Conservation (phyloP, 805 yeast species). For the Candida golubevii region DNA sequence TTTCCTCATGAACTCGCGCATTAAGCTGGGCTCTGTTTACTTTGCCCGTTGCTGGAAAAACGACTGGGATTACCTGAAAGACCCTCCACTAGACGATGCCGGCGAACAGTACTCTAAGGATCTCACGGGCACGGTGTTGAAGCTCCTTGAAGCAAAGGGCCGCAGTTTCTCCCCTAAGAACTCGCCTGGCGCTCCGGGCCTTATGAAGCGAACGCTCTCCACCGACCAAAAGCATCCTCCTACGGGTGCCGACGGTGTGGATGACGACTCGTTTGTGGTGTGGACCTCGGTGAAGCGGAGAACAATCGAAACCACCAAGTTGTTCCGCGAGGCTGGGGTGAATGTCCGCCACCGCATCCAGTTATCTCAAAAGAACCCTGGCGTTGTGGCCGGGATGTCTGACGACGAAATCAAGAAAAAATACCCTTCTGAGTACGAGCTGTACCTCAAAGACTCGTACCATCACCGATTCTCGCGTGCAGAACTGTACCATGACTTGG, state of each 20-base stretch:
- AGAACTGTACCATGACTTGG: constrained; percentile 94
- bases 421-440: constrained; percentile 68
- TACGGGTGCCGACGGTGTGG: constrained; percentile 53
- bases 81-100: constrained; percentile 74
- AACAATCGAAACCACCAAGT: constrained; percentile 73
- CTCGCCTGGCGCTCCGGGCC: background rate
- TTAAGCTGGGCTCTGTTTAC: constrained; percentile 84
- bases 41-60: constrained; percentile 76
- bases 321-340: constrained; percentile 59
- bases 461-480: constrained; percentile 90
- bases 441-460: constrained; percentile 73
- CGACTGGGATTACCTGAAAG: constrained; percentile 60
- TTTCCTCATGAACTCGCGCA: constrained; percentile 85
- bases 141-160: constrained; percentile 33
- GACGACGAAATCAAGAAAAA: constrained; percentile 53
- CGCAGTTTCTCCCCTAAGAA: constrained; percentile 20
- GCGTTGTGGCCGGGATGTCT: constrained; percentile 69
- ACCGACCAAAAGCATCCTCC: constrained; percentile 40
- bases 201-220: constrained; percentile 19
- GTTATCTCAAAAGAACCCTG: constrained; percentile 84
- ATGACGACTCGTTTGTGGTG: constrained; percentile 65
- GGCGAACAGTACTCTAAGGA: constrained; percentile 66
- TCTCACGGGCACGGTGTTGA: constrained; percentile 54
- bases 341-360: constrained; percentile 73
- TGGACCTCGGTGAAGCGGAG: constrained; percentile 93